phyloP scores from a whole-genome alignment of 768 basidiomycete genomes.

The Butyriboletus loyo region DNA sequence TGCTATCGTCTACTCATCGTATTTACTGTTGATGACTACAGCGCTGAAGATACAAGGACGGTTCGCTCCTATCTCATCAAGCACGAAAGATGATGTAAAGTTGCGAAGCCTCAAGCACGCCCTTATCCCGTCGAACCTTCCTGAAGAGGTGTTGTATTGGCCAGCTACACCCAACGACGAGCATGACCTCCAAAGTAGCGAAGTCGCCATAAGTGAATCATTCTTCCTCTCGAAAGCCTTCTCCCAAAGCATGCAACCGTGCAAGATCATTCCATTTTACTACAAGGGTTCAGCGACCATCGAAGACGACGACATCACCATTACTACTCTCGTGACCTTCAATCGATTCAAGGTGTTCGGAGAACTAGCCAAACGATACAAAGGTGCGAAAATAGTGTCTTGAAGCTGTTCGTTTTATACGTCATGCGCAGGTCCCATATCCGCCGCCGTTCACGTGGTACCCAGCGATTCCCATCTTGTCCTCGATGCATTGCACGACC shows the following conservation, averaged over 20 bases:
- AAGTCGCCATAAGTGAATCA: slow-evolving; percentile 41
- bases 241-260: slow-evolving; percentile 65
- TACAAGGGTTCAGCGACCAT: slow-evolving; percentile 61
- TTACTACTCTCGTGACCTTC: slow-evolving; percentile 81
- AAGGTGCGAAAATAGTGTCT: slow-evolving; percentile 44
- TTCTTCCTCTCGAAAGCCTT: slow-evolving; percentile 70
- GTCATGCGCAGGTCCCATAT: slow-evolving; percentile 66
- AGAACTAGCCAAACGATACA: slow-evolving; percentile 71
- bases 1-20: slow-evolving; percentile 33
- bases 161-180: slow-evolving; percentile 1
- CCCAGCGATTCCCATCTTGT: slow-evolving; percentile 40
- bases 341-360: slow-evolving; percentile 73
- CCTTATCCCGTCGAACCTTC: neutral
- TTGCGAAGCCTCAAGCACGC: neutral
- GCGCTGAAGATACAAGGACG: slow-evolving; percentile 5
- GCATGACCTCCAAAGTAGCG: neutral
- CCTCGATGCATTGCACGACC: slow-evolving; percentile 58
- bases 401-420: neutral
- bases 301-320: slow-evolving; percentile 68
- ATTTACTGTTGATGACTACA: slow-evolving; percentile 18
- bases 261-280: slow-evolving; percentile 77
- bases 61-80: neutral
- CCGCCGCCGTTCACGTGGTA: slow-evolving; percentile 75
- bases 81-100: neutral
- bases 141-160: slow-evolving; percentile 24